Base-by-base conservation (phyloP, 2,329 filamentous ascomycete species). In the Calonectria henricotiae region DNA sequence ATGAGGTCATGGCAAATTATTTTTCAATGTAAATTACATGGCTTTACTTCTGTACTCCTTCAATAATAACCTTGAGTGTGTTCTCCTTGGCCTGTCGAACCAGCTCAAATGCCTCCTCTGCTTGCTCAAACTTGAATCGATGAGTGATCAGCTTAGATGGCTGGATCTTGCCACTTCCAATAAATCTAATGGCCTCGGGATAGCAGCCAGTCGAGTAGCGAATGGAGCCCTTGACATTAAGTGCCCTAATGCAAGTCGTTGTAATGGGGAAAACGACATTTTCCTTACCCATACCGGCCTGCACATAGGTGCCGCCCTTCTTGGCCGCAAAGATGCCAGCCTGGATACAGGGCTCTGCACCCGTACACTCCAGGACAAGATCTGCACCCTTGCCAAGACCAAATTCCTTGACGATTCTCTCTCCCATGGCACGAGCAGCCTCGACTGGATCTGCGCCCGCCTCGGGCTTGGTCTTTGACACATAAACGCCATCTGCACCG, bases 231-330 rank as follows among this genome's bases (percentile, higher is more conserved):
- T 85, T 84, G 70, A 89, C 80, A 3, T 77, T 85, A 55, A 89
- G 75, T 0, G 81, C 87, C 5, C 84, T 81, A 68, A 85, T 86
- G 68, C 85, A 88, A 1, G 83, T 83, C 0, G 82, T 83, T 0
- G 84, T 86, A 67, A 89, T 88, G 0, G 87, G 87, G 65, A 89
- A 88, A 0, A 83, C 75, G 13, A 89, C 83, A 58, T 86, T 86
- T 80, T 86, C 84, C 30, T 81, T 82, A 1, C 86, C 86, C 84
- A 88, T 86, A 1, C 87, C 87, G 1, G 83, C 86, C 71, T 89
- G 86, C 1, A 89, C 84, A 76, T 81, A 87, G 0, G 82, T 87
- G 0, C 85, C 87, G 0, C 87, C 86, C 67, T 83, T 84, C 72
- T 81, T 84, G 1, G 81, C 74, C 1, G 82, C 79, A 63, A 84